A percentile compares a stretch with the other conserved stretches of the same genome.
phyloP scores from a whole-genome alignment of 495 filamentous ascomycete species.

The Aspergillus nanangensis region DNA sequence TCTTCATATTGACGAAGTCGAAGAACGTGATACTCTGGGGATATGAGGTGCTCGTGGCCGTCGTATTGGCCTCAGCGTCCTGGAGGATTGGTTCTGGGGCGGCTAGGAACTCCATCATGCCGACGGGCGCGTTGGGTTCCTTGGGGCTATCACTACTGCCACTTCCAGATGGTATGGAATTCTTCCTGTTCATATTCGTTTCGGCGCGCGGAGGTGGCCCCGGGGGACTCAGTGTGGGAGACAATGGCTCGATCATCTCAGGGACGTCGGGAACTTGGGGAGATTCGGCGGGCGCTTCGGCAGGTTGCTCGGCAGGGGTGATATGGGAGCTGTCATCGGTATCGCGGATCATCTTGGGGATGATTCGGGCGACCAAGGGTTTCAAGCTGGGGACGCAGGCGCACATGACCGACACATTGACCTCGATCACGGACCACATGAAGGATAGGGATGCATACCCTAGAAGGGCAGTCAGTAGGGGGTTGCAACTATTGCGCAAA shows the following conservation, averaged over 20 bases:
- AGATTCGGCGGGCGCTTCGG: constrained; percentile 13
- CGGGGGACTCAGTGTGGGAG: no score
- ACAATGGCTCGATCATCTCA: not conserved
- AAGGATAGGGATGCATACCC: constrained; percentile 80
- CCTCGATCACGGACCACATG: constrained; percentile 91
- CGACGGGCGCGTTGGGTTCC: constrained; percentile 16
- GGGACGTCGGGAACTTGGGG: no score
- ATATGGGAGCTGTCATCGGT: constrained; percentile 28
- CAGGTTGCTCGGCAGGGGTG: constrained; percentile 8
- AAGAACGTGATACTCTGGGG: constrained; percentile 51
- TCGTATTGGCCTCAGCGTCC: constrained; percentile 30
- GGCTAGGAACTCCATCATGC: constrained; percentile 33
- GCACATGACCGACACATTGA: constrained; percentile 83
- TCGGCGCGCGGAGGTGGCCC: no score
- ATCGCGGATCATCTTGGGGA: constrained; percentile 66
- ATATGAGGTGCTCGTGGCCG: constrained; percentile 26
- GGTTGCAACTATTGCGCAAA: not conserved
- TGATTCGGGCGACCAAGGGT: constrained; percentile 69
- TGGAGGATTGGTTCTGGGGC: constrained; percentile 15
- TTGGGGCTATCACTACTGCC: constrained; percentile 8
- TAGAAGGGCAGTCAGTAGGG: constrained; percentile 11
- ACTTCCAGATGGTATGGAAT: constrained; percentile 10
- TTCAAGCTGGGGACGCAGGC: constrained; percentile 87
- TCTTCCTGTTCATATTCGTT: no score
- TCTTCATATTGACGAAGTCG: constrained; percentile 79